Conservation (phyloP, 2,329 filamentous ascomycete genomes). For the Ceratocystis albifundus region DNA sequence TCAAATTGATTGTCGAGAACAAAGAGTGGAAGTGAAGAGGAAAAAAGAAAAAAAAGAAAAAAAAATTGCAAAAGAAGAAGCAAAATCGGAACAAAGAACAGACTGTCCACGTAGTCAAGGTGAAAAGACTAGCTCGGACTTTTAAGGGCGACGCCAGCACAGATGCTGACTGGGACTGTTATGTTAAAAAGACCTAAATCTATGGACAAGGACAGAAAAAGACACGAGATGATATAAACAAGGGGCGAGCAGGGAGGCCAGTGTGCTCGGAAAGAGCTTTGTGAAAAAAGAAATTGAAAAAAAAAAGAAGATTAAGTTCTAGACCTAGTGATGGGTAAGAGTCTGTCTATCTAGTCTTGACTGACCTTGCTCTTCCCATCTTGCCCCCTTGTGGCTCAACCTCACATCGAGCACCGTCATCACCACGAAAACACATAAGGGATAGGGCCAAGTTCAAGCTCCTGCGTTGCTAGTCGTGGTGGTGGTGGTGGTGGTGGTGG, state of each 20-base stretch:
- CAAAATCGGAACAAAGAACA: neutral
- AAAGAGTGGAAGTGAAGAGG: neutral
- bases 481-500: too few species aligned
- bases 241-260: neutral
- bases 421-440: neutral
- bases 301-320: neutral
- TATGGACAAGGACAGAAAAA: neutral
- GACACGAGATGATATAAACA: neutral
- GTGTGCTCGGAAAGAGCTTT: neutral
- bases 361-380: neutral
- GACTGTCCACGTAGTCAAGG: neutral
- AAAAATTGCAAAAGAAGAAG: neutral
- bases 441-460: neutral
- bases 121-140: slow-evolving; percentile 11
- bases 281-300: too few species aligned
- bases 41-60: neutral
- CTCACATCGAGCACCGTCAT: neutral
- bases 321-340: neutral
- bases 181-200: neutral
- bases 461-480: too few species aligned
- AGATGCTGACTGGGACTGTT: neutral
- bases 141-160: slow-evolving; percentile 1
- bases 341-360: neutral
- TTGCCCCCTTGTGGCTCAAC: neutral
- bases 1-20: too few species aligned